Evolutionary conservation across 192 early-diverging fungal genomes (phyloP), one percentile per base, ranked within the genome.

Genomic region (Mortierella hygrophila): DNA sequence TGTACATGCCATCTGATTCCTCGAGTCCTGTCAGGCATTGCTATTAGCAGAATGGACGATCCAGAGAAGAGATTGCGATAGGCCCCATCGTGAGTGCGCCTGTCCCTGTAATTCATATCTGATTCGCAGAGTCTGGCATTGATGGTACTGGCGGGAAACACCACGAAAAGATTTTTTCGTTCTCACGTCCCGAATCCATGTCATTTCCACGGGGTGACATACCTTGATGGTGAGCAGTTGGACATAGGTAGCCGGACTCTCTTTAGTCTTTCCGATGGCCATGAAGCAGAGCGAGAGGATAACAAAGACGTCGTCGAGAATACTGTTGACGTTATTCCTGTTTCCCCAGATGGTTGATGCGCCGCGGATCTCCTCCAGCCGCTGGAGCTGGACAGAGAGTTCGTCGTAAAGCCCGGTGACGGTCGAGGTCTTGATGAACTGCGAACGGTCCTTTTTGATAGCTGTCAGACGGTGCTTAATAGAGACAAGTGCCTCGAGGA

Each of bases 261-360:
- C 95, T 72, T 92, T 92, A 81, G 93, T 95, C 78, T 94, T 95
- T 47, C 95, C 95, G 68, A 95, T 81, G 32, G 92, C 93, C 89
- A 96, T 90, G 80, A 94, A 96, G 79, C 95, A 96, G 69, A 96
- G 82, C 38, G 95, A 96, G 42, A 96, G 92, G 47, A 96, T 89
- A 42, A 94, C 92, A 90, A 94, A 94, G 71, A 94, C 92, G 57
- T 96, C 95, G 70, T 96, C 95, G 20, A 96, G 87, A 41, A 95
- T 92, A 60, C 91, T 92, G 78, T 96, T 94, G 32, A 94, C 88
- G 87, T 52, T 91, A 85, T 87, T 94, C 88, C 52, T 69, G 72
- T 49, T 74, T 4, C 79, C 71, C 84, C 84, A 86, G 38, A 81
- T 80, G 8, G 79, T 72, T 1, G 84, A 77, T 35, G 80, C 72